Percentiles rank a stretch among this genome's conserved stretches.
phyloP scores from a whole-genome alignment of 495 filamentous ascomycete species.

The Letharia columbiana region DNA sequence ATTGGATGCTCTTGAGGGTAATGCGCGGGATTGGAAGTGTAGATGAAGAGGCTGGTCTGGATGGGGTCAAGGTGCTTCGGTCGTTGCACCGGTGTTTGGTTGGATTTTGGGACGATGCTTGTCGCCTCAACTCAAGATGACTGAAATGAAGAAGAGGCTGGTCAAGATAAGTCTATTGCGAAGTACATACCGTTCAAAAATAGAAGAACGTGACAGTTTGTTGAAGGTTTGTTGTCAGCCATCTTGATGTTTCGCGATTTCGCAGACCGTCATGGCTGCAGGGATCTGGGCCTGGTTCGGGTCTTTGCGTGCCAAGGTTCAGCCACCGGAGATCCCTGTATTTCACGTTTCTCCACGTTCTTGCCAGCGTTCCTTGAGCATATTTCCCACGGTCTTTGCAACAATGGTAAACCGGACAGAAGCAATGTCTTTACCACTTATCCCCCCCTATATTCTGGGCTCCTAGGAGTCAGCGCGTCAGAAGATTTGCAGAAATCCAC shows the following conservation, averaged over 20 bases:
- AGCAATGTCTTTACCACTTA: not conserved
- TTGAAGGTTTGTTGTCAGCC: not conserved
- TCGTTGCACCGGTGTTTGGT: not conserved
- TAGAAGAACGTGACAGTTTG: not conserved
- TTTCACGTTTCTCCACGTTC: conserved; percentile 4
- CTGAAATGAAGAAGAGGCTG: too few relatives aligned
- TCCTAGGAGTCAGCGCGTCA: not conserved
- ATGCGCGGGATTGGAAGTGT: not conserved
- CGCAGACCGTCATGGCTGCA: conserved; percentile 1
- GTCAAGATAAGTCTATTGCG: not conserved
- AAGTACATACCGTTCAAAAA: not conserved
- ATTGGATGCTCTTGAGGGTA: not conserved
- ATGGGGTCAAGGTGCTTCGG: not conserved
- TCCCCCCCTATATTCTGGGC: not conserved
- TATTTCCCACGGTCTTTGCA: not conserved
- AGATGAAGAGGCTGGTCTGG: not conserved
- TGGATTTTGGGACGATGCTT: not conserved
- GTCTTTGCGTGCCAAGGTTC: not conserved
- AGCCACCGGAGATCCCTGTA: not conserved
- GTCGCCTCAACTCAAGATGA: not conserved
- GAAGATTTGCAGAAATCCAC: not conserved
- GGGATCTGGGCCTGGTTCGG: not conserved
- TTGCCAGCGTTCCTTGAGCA: not conserved
- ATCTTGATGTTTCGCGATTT: conserved; percentile 1
- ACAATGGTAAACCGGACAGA: not conserved